A percentile compares a stretch with the other conserved stretches of the same genome.
These are phyloP conservation scores for Xylaria longipes DNA, from an alignment of 495 filamentous ascomycete genomes.

Conservation along the genomic window DNA sequence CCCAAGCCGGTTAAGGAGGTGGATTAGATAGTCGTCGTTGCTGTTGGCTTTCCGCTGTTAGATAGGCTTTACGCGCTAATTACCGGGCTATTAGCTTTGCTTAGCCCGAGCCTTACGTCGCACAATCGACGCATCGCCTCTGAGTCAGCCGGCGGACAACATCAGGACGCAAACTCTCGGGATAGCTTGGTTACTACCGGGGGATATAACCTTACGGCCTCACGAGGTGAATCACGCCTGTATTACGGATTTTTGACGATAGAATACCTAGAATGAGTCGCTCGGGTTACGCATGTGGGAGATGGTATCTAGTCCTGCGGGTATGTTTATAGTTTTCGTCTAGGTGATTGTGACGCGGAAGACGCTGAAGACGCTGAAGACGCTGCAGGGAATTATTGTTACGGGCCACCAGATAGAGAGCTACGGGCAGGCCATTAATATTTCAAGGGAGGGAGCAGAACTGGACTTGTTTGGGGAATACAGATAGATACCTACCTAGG, in stretches of 20 bases:
- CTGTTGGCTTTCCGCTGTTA: neutral
- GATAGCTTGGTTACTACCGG: neutral
- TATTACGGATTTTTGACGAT: neutral
- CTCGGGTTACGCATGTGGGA: neutral
- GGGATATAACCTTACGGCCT: neutral
- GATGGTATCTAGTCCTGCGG: too few relatives aligned
- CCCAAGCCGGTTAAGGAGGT: neutral
- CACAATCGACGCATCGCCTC: neutral
- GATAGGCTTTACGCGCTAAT: neutral
- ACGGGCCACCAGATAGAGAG: neutral
- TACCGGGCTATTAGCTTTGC: neutral
- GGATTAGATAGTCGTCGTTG: neutral
- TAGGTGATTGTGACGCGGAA: neutral
- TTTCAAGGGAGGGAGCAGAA: too few relatives aligned
- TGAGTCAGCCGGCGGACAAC: constrained; percentile 1
- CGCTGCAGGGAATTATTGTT: neutral
- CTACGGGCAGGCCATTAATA: neutral
- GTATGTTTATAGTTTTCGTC: neutral
- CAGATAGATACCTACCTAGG: too few relatives aligned
- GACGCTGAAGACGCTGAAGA: neutral
- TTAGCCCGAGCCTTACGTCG: neutral
- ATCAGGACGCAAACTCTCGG: neutral
- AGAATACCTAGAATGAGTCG: neutral
- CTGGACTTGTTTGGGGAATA: too few relatives aligned
- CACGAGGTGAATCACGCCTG: neutral